phyloP scores from a whole-genome alignment of 2,329 filamentous ascomycete genomes.

The Cercospora sesami region DNA sequence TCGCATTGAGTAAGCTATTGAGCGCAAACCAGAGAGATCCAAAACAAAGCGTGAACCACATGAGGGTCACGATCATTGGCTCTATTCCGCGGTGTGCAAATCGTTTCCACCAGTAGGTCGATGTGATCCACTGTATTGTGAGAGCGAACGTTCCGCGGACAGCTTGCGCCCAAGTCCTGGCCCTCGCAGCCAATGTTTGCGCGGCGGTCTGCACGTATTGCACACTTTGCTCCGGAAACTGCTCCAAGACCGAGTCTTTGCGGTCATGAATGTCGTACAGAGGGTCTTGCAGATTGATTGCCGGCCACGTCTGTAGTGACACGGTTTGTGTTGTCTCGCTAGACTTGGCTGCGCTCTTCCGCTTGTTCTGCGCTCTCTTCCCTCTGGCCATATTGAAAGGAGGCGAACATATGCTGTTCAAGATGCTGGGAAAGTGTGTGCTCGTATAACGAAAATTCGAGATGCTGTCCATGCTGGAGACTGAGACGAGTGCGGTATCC shows the following conservation, averaged over 20 bases:
- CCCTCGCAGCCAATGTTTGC: not conserved
- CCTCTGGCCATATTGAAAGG: slow-evolving; percentile 5
- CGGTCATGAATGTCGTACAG: not conserved
- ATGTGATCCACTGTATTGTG: slow-evolving; percentile 1
- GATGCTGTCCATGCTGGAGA: not conserved
- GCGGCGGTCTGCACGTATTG: not conserved
- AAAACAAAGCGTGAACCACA: slow-evolving; percentile 30
- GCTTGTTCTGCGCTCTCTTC: not conserved
- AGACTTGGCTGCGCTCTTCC: not conserved
- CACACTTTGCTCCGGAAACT: not conserved
- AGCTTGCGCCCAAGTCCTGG: not conserved
- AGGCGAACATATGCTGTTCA: slow-evolving; percentile 14
- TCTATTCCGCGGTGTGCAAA: not conserved
- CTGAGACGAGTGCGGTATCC: not conserved
- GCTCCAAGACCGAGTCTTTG: slow-evolving; percentile 5
- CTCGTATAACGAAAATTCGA: not conserved
- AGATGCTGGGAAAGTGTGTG: slow-evolving; percentile 6
- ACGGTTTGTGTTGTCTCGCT: not conserved
- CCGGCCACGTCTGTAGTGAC: not conserved
- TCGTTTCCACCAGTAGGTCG: slow-evolving; percentile 15
- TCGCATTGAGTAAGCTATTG: slow-evolving; percentile 34
- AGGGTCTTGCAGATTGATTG: not conserved
- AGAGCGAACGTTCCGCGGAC: not conserved
- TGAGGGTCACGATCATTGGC: not conserved
- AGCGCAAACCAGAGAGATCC: slow-evolving; percentile 28